These are phyloP conservation scores for Gossypium thurberi DNA, from an alignment of 345 rosid species.

Conservation along the genomic window DNA sequence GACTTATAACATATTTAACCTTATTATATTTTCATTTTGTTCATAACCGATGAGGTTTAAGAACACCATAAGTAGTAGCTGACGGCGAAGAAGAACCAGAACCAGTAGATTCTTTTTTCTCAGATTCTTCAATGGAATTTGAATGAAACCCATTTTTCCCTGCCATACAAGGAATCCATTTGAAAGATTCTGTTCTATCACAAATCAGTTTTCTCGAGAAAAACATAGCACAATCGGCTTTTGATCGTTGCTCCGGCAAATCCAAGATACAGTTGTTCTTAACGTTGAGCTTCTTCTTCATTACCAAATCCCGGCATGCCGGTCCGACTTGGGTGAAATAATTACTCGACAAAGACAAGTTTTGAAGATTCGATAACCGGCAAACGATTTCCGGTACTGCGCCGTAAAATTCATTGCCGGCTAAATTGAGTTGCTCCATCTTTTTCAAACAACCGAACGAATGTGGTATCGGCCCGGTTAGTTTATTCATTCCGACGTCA, in stretches of 20 bases:
- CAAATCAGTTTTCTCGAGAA: conserved; percentile 21
- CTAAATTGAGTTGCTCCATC: conserved; percentile 32
- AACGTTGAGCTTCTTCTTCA: conserved; percentile 31
- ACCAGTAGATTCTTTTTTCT: not conserved
- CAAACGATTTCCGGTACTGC: conserved; percentile 46
- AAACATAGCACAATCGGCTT: conserved; percentile 26
- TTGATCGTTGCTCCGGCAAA: conserved; percentile 36
- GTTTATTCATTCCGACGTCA: conserved; percentile 36
- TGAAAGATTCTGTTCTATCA: conserved; percentile 14
- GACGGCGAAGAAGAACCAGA: conserved; percentile 14
- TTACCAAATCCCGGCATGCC: conserved; percentile 34
- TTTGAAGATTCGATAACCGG: conserved; percentile 28
- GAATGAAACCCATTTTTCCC: not conserved
- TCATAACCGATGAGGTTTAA: conserved; percentile 5
- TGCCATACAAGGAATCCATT: conserved; percentile 31
- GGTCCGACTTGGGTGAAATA: conserved; percentile 60
- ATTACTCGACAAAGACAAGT: conserved; percentile 31
- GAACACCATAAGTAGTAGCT: conserved; percentile 23
- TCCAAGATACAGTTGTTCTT: conserved; percentile 47
- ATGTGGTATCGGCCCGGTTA: conserved; percentile 46
- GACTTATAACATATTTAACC: too few relatives aligned
- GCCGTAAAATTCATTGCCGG: conserved; percentile 36
- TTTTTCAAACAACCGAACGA: conserved; percentile 46
- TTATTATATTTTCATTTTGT: not conserved
- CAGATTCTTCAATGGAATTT: not conserved